Evolutionary conservation across 2,329 filamentous ascomycete genomes (phyloP), one percentile per base, ranked within the genome.

Genomic region (Ceratocystis diversiconidia): DNA sequence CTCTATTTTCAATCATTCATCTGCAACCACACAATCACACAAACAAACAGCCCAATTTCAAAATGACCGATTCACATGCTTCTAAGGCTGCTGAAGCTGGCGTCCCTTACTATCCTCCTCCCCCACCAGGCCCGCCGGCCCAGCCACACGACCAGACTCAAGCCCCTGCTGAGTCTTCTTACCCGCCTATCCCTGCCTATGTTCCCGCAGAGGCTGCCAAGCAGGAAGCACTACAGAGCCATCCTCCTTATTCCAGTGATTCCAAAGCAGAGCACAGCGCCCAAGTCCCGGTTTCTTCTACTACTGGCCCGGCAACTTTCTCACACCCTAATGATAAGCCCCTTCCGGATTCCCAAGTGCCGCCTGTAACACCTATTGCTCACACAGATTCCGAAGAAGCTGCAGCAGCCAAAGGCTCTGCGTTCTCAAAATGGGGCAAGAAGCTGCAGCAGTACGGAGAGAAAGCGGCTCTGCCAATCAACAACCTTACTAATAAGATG

Each of bases 401-500:
- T 3, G 25, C 57, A 32, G 62, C 36, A 15, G 22, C 25, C 61
- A 48, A 65, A 57, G 59, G 60, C 22, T 32, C 57, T 2, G 41
- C 62, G n/a, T 60, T 61, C 46, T 52, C 59, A 30, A 65, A 60
- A 44, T 68, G 66, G 67, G 64, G 62, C 25, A 66, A 64, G 61
- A 65, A 66, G 28, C 46, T 69, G 61, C 68, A 69, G n/a, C 59
- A 61, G 55, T 62, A 68, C 30, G 68, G 68, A 15, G 65, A 52
- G 5, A 66, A 68, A 65, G 68, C 68, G 3, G 68, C 66, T 5
- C 15, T 48, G 64, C 90, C 90, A 2, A 85, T 95, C 72, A 95
- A 95, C 73, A 85, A 81, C 67, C 75, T 95, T 25, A 89, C 87
- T 17, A 90, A 95, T 75, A 90, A 87, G 75, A 79, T 95, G 46